A percentile compares a stretch with the other conserved stretches of the same genome.
Evolutionary conservation across 257 asterid genomes (phyloP).

Genomic region (Solanum gracilifrons): DNA sequence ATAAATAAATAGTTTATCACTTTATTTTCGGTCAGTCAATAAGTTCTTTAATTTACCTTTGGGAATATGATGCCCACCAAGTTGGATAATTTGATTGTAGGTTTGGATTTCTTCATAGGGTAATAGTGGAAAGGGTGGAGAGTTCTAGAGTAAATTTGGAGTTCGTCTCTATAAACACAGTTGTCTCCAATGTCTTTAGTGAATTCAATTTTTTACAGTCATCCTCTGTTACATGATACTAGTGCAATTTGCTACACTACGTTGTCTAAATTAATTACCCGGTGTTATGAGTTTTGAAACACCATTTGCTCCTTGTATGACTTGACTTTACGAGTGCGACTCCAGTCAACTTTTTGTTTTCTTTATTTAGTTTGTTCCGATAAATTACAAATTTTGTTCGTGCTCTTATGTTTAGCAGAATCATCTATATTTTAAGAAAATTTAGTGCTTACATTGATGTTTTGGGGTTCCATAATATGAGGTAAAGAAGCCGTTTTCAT

Average conservation of each 20-base stretch:
- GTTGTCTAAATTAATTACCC: neutral
- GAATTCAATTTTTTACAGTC: neutral
- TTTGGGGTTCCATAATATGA: neutral
- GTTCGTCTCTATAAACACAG: neutral
- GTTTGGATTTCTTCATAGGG: neutral
- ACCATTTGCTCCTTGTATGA: neutral
- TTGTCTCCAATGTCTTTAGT: neutral
- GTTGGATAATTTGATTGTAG: neutral
- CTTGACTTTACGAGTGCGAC: neutral
- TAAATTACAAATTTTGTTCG: neutral
- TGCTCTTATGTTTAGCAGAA: neutral
- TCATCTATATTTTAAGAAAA: neutral
- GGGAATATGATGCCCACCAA: neutral
- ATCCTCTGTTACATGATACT: neutral
- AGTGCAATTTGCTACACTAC: neutral
- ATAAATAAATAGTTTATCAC: neutral
- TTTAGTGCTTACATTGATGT: neutral
- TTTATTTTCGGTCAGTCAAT: neutral
- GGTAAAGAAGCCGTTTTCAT: neutral
- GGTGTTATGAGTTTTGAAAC: neutral
- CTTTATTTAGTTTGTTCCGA: neutral
- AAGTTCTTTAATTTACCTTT: neutral
- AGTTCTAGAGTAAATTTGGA: neutral
- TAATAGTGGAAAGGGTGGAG: neutral
- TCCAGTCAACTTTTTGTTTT: neutral